phyloP scores from a whole-genome alignment of 2,329 filamentous ascomycete genomes.

The Amylocarpus encephaloides region DNA sequence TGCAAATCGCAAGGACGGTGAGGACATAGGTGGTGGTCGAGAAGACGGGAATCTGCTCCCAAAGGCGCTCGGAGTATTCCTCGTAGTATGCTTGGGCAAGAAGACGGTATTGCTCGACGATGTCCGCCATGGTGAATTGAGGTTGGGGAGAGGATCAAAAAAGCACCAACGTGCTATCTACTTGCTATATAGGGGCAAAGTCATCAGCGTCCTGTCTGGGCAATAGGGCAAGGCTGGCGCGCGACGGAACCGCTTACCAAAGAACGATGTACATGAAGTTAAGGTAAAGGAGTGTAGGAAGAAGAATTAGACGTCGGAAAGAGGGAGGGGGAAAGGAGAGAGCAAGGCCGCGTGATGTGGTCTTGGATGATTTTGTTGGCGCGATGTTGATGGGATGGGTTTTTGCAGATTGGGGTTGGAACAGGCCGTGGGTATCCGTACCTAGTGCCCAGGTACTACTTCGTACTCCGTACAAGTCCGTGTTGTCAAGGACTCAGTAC shows the following conservation, averaged over 20 bases:
- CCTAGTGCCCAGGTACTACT: too few relatives aligned
- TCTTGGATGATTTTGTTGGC: neutral
- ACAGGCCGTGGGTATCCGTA: too few relatives aligned
- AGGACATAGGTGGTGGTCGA: slow-evolving; percentile 29
- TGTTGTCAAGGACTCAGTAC: too few relatives aligned
- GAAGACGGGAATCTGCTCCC: slow-evolving; percentile 24
- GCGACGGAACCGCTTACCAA: neutral
- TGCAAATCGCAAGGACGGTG: slow-evolving; percentile 28
- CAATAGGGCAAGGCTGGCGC: slow-evolving; percentile 1
- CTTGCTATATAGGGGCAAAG: slow-evolving; percentile 15
- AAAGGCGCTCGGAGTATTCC: slow-evolving; percentile 25
- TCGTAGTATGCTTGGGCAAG: slow-evolving; percentile 25
- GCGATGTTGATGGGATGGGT: neutral
- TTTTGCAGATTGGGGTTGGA: too few relatives aligned
- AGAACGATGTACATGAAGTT: slow-evolving; percentile 22
- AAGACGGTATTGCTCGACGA: slow-evolving; percentile 24
- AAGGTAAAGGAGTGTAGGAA: slow-evolving; percentile 15
- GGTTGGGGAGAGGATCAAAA: slow-evolving; percentile 8
- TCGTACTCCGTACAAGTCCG: too few relatives aligned
- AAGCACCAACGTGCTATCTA: slow-evolving; percentile 25
- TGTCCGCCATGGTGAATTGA: slow-evolving; percentile 19
- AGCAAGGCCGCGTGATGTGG: neutral
- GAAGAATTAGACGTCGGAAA: neutral
- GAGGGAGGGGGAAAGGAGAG: neutral
- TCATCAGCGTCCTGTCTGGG: slow-evolving; percentile 5